Conservation (phyloP, 2,329 filamentous ascomycete genomes). For the Fusarium solani-melongenae region DNA sequence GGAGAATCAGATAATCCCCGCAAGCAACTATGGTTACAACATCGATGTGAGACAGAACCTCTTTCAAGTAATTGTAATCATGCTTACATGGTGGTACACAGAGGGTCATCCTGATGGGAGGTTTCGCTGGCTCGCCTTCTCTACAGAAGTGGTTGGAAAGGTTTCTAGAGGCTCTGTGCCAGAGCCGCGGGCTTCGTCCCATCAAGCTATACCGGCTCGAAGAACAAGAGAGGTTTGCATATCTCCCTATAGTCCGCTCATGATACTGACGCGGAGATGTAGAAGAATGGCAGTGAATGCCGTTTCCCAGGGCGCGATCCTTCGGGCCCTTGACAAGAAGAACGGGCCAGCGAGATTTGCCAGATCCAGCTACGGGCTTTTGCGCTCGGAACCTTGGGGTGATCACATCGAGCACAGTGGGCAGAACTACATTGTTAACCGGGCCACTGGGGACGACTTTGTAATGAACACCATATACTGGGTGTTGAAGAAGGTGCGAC, state of each 20-base stretch:
- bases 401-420: neutral
- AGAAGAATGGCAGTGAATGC: neutral
- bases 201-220: neutral
- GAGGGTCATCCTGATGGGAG: constrained; percentile 6
- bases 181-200: neutral
- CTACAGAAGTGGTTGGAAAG: neutral
- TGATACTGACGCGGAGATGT: neutral
- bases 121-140: neutral
- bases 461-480: neutral
- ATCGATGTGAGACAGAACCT: neutral
- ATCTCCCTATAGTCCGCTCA: neutral
- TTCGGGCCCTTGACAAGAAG: neutral
- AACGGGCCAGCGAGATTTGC: neutral
- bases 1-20: neutral
- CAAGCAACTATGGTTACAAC: neutral
- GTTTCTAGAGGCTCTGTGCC: neutral
- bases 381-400: neutral
- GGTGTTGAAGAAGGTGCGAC: constrained; percentile 1
- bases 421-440: neutral
- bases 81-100: neutral
- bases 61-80: neutral
- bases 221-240: neutral
- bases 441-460: neutral
- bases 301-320: neutral
- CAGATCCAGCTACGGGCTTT: neutral